Conservation (phyloP, 805 yeast species). For the Lipomyces anomalus region DNA sequence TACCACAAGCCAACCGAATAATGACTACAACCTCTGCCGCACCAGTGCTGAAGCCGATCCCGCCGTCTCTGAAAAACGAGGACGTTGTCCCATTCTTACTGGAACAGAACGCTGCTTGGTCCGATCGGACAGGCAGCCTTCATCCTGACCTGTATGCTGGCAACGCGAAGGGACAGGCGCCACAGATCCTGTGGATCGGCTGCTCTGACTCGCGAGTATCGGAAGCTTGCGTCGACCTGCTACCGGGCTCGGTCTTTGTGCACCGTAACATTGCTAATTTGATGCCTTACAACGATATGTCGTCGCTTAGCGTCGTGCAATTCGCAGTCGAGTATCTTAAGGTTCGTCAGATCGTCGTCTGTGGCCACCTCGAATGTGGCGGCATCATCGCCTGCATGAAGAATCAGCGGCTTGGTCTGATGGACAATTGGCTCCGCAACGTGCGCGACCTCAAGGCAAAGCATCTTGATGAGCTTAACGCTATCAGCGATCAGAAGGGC, state of each 20-base stretch:
- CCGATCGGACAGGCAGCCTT: slow-evolving; percentile 39
- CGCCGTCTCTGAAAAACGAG: slow-evolving; percentile 36
- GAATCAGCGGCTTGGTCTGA: slow-evolving; percentile 54
- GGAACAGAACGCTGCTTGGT: slow-evolving; percentile 42
- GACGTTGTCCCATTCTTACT: slow-evolving; percentile 37
- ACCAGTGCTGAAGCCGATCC: not conserved
- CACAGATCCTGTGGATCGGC: slow-evolving; percentile 90
- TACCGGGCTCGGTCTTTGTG: slow-evolving; percentile 88
- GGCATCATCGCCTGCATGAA: slow-evolving; percentile 79
- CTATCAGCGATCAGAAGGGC: slow-evolving; percentile 45
- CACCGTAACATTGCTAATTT: slow-evolving; percentile 86
- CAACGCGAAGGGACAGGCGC: slow-evolving; percentile 81
- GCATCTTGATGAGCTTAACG: slow-evolving; percentile 46
- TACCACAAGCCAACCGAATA: no score
- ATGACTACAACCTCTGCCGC: no score
- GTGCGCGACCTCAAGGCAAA: slow-evolving; percentile 62
- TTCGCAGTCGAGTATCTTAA: slow-evolving; percentile 80
- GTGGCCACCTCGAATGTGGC: slow-evolving; percentile 96
- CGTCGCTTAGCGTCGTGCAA: slow-evolving; percentile 73
- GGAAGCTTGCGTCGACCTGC: slow-evolving; percentile 66
- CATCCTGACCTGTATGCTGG: slow-evolving; percentile 55
- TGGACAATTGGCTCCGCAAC: slow-evolving; percentile 68
- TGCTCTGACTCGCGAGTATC: slow-evolving; percentile 90
- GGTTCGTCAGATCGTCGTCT: slow-evolving; percentile 73
- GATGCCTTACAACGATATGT: slow-evolving; percentile 58